phyloP scores from a whole-genome alignment of 768 basidiomycete genomes.

The Inosperma sp. region DNA sequence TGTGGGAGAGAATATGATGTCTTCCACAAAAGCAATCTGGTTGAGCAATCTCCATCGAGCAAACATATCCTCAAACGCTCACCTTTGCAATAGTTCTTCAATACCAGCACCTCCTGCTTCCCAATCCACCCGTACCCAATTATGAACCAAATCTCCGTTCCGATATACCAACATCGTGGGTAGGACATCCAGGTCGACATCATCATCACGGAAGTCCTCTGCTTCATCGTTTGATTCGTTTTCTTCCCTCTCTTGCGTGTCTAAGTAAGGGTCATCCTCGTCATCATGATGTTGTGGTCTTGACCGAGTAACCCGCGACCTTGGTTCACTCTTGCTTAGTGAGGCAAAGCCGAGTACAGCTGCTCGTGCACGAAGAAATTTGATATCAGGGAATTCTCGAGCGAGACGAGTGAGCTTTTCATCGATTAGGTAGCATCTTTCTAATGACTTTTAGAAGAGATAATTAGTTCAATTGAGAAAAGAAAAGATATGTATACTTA shows the following conservation, averaged over 20 bases:
- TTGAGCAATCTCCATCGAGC: neutral
- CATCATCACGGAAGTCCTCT: conserved; percentile 48
- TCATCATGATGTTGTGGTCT: conserved; percentile 31
- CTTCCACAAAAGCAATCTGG: conserved; percentile 13
- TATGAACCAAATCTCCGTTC: conserved; percentile 77
- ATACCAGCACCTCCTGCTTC: conserved; percentile 66
- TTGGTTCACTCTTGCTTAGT: conserved; percentile 14
- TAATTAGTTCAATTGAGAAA: conserved; percentile 1
- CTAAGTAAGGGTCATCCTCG: conserved; percentile 46
- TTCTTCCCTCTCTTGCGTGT: conserved; percentile 27
- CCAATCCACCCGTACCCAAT: conserved; percentile 88
- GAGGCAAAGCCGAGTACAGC: conserved; percentile 67
- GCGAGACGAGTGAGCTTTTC: conserved; percentile 64
- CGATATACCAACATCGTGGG: conserved; percentile 78
- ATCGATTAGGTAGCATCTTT: conserved; percentile 69
- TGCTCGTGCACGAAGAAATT: conserved; percentile 81
- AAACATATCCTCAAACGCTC: conserved; percentile 19
- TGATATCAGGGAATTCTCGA: conserved; percentile 62
- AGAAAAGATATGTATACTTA: conserved; percentile 39
- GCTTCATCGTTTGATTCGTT: conserved; percentile 40
- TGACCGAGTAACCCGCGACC: conserved; percentile 16
- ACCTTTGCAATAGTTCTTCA: conserved; percentile 66
- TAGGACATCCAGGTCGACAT: conserved; percentile 74
- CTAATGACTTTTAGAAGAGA: conserved; percentile 51
- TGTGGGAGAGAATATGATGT: conserved; percentile 24